A percentile compares a stretch with the other conserved stretches of the same genome.
Evolutionary conservation across 345 rosid species (phyloP).

Genomic region (Ceriops decandra): DNA sequence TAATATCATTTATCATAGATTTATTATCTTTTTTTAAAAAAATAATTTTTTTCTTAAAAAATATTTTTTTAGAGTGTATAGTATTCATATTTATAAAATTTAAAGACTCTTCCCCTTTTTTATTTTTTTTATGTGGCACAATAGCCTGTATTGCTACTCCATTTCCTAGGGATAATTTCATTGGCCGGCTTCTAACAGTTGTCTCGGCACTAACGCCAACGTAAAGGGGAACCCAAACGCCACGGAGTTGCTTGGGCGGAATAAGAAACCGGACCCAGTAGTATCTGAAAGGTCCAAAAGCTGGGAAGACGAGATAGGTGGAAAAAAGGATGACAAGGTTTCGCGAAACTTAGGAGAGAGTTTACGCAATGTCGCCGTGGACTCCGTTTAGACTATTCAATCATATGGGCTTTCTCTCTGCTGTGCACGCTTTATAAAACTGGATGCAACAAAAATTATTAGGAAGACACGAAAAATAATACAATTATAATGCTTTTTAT

Average conservation of each 20-base stretch:
- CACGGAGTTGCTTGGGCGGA: slow-evolving; percentile 36
- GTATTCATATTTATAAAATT: no score
- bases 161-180: slow-evolving; percentile 72
- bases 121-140: no score
- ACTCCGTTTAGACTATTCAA: neutral
- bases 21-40: no score
- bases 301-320: neutral
- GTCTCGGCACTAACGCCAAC: slow-evolving; percentile 68
- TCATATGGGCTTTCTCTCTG: no score
- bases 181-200: slow-evolving; percentile 55
- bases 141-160: slow-evolving; percentile 70
- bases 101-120: no score
- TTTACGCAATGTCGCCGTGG: neutral
- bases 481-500: no score
- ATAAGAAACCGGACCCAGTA: slow-evolving; percentile 53
- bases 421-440: no score
- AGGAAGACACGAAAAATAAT: no score
- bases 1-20: no score
- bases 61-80: no score
- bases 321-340: neutral
- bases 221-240: slow-evolving; percentile 81
- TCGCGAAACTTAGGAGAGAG: neutral
- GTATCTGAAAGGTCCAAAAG: slow-evolving; percentile 22
- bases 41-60: no score
- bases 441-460: no score